Percentiles rank a stretch among this genome's conserved stretches.
These are phyloP conservation scores for Kodamaea derodonti DNA, from an alignment of 1,139 yeast species.

Conservation along the genomic window DNA sequence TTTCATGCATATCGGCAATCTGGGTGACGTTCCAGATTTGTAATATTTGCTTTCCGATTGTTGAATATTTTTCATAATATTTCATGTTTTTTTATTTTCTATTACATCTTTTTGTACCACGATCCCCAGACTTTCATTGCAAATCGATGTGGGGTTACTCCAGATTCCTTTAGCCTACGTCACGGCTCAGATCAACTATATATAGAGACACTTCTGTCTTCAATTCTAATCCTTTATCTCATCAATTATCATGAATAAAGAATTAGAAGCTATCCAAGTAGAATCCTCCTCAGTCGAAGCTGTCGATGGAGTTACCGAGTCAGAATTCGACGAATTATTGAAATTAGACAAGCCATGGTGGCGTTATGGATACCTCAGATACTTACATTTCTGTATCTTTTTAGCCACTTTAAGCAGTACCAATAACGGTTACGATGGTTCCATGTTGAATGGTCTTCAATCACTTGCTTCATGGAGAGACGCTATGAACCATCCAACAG, in stretches of 20 bases:
- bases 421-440: conserved; percentile 19
- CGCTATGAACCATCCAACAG: conserved; percentile 17
- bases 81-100: too few species aligned
- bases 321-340: conserved; percentile 6
- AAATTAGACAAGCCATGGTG: conserved; percentile 13
- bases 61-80: too few species aligned
- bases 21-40: too few species aligned
- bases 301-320: background rate
- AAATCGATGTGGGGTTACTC: too few species aligned
- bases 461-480: conserved; percentile 15
- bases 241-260: background rate
- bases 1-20: too few species aligned
- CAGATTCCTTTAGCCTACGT: too few species aligned
- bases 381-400: conserved; percentile 13
- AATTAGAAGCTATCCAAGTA: background rate
- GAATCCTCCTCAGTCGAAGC: background rate
- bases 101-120: too few species aligned
- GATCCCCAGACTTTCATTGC: too few species aligned
- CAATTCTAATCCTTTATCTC: too few species aligned
- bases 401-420: conserved; percentile 19
- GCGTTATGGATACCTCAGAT: conserved; percentile 8
- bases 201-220: too few species aligned
- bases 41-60: too few species aligned
- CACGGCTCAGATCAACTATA: too few species aligned
- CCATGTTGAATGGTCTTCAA: conserved; percentile 22